A percentile compares a stretch with the other conserved stretches of the same genome.
These are phyloP conservation scores for Auricularia auricula-judae DNA, from an alignment of 768 basidiomycete species.

Conservation along the genomic window DNA sequence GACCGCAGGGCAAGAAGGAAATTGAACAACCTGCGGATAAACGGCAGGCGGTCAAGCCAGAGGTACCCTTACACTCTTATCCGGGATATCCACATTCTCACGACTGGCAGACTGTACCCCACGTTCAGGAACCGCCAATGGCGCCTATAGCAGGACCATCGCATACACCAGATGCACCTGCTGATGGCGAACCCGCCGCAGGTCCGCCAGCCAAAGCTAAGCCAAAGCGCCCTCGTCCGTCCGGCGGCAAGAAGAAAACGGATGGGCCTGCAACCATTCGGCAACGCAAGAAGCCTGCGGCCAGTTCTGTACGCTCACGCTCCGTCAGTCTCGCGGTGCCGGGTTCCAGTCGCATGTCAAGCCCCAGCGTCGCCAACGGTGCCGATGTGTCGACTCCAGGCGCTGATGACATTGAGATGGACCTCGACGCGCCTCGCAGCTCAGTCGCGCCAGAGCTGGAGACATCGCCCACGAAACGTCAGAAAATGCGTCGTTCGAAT, in stretches of 20 bases:
- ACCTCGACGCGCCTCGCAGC: slow-evolving; percentile 5
- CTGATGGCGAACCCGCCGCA: slow-evolving; percentile 8
- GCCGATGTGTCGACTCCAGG: slow-evolving; percentile 25
- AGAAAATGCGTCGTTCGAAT: slow-evolving; percentile 24
- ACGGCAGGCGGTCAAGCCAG: too few relatives aligned
- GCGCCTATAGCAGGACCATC: slow-evolving; percentile 8
- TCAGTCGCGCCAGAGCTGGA: neutral
- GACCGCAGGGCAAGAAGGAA: too few relatives aligned
- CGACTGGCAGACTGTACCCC: neutral
- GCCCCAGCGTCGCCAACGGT: slow-evolving; percentile 33
- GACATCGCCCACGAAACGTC: slow-evolving; percentile 13
- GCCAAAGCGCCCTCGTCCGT: neutral
- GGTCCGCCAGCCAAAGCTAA: neutral
- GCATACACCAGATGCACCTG: slow-evolving; percentile 9
- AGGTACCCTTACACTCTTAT: too few relatives aligned
- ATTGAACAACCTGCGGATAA: too few relatives aligned
- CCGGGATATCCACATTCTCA: too few relatives aligned
- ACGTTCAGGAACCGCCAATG: slow-evolving; percentile 5
- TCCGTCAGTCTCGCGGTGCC: slow-evolving; percentile 60
- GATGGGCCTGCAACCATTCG: neutral
- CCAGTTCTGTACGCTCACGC: slow-evolving; percentile 13
- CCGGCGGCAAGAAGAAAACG: slow-evolving; percentile 1
- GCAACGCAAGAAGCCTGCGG: neutral
- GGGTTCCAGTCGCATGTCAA: slow-evolving; percentile 25
- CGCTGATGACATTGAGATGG: slow-evolving; percentile 40